Percentiles rank a stretch among this genome's conserved stretches.
Conservation (phyloP, 345 rosid genomes). For the Euclidium syriacum region DNA sequence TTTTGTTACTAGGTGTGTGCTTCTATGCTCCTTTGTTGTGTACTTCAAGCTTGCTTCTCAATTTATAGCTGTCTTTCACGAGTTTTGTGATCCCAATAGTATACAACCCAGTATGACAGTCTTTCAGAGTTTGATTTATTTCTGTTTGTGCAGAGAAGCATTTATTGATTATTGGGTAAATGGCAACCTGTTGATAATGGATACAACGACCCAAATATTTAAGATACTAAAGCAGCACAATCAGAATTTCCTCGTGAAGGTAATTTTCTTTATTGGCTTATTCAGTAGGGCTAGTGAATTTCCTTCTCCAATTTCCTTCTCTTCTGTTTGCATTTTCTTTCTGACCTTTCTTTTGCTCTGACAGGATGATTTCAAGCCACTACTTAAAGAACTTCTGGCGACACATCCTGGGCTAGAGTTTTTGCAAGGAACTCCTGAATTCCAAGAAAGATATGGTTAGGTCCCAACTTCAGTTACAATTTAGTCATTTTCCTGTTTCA, state of each 20-base stretch:
- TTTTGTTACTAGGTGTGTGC: constrained; percentile 60
- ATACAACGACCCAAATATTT: constrained; percentile 68
- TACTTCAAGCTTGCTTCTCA: not conserved
- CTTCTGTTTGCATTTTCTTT: not conserved
- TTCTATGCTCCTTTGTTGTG: not conserved
- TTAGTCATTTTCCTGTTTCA: not conserved
- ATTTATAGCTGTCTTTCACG: not conserved
- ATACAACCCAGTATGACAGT: not conserved
- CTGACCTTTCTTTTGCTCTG: constrained; percentile 17
- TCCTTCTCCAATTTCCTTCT: not conserved
- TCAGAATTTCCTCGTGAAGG: constrained; percentile 73
- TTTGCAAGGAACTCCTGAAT: constrained; percentile 94
- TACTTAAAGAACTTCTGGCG: constrained; percentile 82
- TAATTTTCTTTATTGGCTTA: constrained; percentile 20
- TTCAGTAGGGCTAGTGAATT: not conserved
- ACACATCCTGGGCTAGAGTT: constrained; percentile 97
- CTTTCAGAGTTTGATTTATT: not conserved
- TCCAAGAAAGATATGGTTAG: constrained; percentile 99
- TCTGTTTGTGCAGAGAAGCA: constrained; percentile 54
- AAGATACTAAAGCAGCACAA: constrained; percentile 74
- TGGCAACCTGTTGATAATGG: constrained; percentile 72
- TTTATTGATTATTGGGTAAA: constrained; percentile 78
- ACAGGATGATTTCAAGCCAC: constrained; percentile 90
- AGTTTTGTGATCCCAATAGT: not conserved
- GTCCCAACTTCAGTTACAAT: not conserved